phyloP scores from a whole-genome alignment of 345 rosid genomes.

The Cardamine occulta region DNA sequence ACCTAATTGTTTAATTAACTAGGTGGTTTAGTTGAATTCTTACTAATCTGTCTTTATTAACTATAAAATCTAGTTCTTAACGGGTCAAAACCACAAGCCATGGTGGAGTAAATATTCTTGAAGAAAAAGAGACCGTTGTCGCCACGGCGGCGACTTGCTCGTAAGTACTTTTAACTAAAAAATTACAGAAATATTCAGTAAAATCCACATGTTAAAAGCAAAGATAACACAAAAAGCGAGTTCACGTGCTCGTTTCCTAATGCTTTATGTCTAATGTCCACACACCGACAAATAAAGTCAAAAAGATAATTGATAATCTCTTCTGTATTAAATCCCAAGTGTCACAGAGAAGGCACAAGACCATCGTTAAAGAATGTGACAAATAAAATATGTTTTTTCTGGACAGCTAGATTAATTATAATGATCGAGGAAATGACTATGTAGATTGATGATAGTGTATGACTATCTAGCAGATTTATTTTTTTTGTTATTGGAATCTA shows the following conservation, averaged over 20 bases:
- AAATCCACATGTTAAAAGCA: constrained; percentile 42
- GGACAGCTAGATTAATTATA: constrained; percentile 13
- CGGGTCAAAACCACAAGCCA: constrained; percentile 2
- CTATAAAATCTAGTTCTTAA: constrained; percentile 7
- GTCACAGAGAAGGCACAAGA: constrained; percentile 1
- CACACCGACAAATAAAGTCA: constrained; percentile 39
- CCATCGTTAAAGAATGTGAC: constrained; percentile 5
- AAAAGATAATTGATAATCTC: constrained; percentile 28
- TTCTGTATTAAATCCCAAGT: constrained; percentile 21
- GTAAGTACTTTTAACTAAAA: background rate
- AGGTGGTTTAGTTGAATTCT: background rate
- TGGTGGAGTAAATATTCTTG: constrained; percentile 32
- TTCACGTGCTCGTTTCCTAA: constrained; percentile 40
- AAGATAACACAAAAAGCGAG: constrained; percentile 21
- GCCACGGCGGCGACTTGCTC: constrained; percentile 53
- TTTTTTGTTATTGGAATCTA: background rate
- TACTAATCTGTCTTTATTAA: background rate
- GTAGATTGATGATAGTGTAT: background rate
- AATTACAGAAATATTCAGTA: constrained; percentile 28
- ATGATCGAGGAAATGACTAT: background rate
- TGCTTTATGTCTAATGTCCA: constrained; percentile 38
- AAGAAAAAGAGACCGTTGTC: constrained; percentile 47
- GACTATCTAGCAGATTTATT: background rate
- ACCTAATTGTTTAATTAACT: background rate
- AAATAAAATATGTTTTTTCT: background rate